These are phyloP conservation scores for Alternaria conjuncta DNA, from an alignment of 2,329 filamentous ascomycete genomes.

Conservation along the genomic window DNA sequence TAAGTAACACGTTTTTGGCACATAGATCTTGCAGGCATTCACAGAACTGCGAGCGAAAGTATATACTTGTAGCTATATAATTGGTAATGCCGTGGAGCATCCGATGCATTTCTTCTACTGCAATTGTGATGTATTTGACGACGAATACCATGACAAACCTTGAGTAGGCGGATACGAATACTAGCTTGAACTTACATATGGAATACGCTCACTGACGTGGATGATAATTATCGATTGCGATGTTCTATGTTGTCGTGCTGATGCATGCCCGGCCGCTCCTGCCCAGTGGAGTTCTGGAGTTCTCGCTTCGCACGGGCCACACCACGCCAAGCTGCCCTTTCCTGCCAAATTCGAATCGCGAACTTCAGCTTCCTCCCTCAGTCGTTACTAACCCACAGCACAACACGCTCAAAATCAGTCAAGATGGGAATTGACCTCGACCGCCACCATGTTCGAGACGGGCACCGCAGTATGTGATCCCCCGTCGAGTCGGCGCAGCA, in stretches of 20 bases:
- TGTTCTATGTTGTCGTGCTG: neutral
- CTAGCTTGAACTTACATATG: fast-evolving
- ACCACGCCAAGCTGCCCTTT: conserved; percentile 17
- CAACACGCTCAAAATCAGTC: conserved; percentile 42
- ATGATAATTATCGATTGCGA: neutral
- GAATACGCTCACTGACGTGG: neutral
- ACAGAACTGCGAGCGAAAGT: conserved; percentile 24
- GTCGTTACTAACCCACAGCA: conserved; percentile 42
- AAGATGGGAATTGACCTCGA: conserved; percentile 55
- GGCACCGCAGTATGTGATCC: conserved; percentile 68
- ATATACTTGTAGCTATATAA: conserved; percentile 42
- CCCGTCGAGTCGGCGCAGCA: conserved; percentile 50
- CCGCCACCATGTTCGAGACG: conserved; percentile 68
- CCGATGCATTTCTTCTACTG: neutral
- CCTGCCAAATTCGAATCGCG: conserved; percentile 21
- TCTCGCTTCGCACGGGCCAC: conserved; percentile 11
- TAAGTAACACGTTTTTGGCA: conserved; percentile 40
- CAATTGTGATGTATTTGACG: neutral
- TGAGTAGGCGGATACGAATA: too few relatives aligned
- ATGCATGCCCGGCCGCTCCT: neutral
- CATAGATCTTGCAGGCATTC: conserved; percentile 36
- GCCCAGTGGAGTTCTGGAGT: conserved; percentile 4
- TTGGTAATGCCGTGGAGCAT: conserved; percentile 38
- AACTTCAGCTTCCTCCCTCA: conserved; percentile 16
- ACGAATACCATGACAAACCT: too few relatives aligned